Evolutionary conservation across 2,329 filamentous ascomycete species (phyloP).

Genomic region (Aspergillus thermomutatus): DNA sequence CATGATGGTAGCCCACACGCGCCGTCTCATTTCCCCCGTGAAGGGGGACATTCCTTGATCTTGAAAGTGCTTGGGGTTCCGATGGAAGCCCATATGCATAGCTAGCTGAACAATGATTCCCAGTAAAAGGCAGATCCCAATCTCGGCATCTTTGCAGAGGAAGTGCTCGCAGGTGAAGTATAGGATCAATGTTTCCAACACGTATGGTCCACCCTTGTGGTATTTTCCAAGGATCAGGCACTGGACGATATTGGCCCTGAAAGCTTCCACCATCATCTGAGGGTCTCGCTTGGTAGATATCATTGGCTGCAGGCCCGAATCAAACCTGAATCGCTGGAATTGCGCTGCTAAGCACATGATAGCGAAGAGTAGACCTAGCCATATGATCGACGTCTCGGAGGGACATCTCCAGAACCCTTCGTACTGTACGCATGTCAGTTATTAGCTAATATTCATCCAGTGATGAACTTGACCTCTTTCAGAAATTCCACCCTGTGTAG

Average conservation of each 20-base stretch:
- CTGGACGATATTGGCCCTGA: conserved; percentile 26
- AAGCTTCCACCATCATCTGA: conserved; percentile 10
- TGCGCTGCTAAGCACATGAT: conserved; percentile 16
- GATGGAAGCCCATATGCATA: conserved; percentile 58
- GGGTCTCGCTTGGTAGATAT: too few species aligned
- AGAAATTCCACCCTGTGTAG: conserved; percentile 19
- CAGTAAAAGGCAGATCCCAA: conserved; percentile 53
- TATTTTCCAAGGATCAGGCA: conserved; percentile 21
- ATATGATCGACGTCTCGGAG: conserved; percentile 7
- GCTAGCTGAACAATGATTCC: conserved; percentile 54
- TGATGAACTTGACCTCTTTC: too few species aligned
- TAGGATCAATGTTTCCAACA: conserved; percentile 20
- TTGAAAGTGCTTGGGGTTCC: conserved; percentile 51
- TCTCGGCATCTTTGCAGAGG: conserved; percentile 25
- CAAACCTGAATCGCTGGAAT: too few species aligned
- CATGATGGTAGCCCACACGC: conserved; percentile 34
- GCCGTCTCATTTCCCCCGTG: conserved; percentile 51
- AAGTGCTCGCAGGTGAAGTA: conserved; percentile 19
- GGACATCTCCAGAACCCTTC: conserved; percentile 17
- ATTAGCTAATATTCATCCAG: neutral
- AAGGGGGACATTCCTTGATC: conserved; percentile 52
- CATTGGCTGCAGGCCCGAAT: too few species aligned
- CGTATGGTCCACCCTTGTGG: conserved; percentile 20
- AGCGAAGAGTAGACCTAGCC: conserved; percentile 17
- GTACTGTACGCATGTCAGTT: conserved; percentile 12